These are phyloP conservation scores for Candida hispaniensis DNA, from an alignment of 805 yeast genomes.

Conservation along the genomic window DNA sequence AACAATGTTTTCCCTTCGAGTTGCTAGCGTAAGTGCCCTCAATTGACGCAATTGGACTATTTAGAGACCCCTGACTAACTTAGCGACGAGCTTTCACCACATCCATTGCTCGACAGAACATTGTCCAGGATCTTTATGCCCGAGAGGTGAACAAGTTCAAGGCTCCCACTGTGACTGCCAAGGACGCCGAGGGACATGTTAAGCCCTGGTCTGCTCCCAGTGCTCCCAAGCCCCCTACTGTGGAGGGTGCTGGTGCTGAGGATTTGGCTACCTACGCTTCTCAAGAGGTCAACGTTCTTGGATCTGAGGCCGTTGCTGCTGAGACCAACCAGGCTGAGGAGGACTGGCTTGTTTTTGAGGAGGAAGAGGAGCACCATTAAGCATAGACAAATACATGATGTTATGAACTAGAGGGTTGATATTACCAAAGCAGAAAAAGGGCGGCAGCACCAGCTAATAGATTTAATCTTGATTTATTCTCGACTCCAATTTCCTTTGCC, in stretches of 20 bases:
- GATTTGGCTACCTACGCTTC: constrained; percentile 39
- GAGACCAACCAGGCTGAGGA: constrained; percentile 23
- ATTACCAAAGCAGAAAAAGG: no score
- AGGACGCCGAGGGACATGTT: constrained; percentile 69
- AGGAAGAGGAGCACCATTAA: constrained; percentile 29
- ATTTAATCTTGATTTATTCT: no score
- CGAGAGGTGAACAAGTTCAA: constrained; percentile 81
- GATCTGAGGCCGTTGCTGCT: constrained; percentile 21
- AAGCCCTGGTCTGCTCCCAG: constrained; percentile 75
- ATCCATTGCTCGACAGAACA: constrained; percentile 34
- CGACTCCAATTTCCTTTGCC: no score
- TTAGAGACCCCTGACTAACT: constrained; percentile 10
- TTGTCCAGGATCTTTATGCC: constrained; percentile 75
- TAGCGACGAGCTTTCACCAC: constrained; percentile 23
- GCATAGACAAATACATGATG: constrained; percentile 10
- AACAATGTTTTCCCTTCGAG: constrained; percentile 15
- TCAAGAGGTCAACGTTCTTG: constrained; percentile 34
- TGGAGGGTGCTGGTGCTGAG: constrained; percentile 62
- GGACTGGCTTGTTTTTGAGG: constrained; percentile 37
- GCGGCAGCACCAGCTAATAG: no score
- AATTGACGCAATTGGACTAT: no score
- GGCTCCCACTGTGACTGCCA: constrained; percentile 62
- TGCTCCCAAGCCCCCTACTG: constrained; percentile 68
- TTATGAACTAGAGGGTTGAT: neutral
- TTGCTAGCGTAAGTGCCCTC: constrained; percentile 14